Conservation (phyloP, 129 eudicot species). For the Scalesia atractyloides region DNA sequence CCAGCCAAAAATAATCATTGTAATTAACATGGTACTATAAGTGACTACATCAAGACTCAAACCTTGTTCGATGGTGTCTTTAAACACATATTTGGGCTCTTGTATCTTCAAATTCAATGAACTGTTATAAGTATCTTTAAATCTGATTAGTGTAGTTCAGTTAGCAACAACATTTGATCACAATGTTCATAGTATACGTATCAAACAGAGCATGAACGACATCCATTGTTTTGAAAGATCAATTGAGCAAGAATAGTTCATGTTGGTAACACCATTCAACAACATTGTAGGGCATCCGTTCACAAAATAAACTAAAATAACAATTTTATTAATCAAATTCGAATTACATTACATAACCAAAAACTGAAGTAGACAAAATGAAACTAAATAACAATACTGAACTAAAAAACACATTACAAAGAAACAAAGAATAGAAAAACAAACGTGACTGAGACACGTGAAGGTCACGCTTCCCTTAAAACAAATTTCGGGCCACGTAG, state of each 20-base stretch:
- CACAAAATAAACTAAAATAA: too few relatives aligned
- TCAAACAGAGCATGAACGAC: not conserved
- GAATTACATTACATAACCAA: too few relatives aligned
- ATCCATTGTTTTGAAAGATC: not conserved
- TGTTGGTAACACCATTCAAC: not conserved
- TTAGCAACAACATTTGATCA: slow-evolving; percentile 15
- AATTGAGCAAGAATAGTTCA: not conserved
- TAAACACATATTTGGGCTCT: not conserved
- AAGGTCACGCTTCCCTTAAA: too few relatives aligned
- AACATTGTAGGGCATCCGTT: too few relatives aligned
- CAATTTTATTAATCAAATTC: too few relatives aligned
- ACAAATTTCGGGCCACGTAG: too few relatives aligned
- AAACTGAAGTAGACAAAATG: too few relatives aligned
- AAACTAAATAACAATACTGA: too few relatives aligned
- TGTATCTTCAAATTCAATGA: too few relatives aligned
- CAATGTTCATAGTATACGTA: slow-evolving; percentile 8
- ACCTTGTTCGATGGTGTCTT: not conserved
- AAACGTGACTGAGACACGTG: too few relatives aligned
- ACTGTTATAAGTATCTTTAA: not conserved
- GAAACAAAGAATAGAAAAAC: too few relatives aligned
- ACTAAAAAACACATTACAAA: too few relatives aligned
- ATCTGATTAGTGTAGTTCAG: not conserved
- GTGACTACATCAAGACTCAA: slow-evolving; percentile 13
- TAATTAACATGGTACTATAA: slow-evolving; percentile 15
- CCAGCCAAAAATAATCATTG: not conserved